Conservation (phyloP, 164 flowering plant species). For the Annona cherimola region DNA sequence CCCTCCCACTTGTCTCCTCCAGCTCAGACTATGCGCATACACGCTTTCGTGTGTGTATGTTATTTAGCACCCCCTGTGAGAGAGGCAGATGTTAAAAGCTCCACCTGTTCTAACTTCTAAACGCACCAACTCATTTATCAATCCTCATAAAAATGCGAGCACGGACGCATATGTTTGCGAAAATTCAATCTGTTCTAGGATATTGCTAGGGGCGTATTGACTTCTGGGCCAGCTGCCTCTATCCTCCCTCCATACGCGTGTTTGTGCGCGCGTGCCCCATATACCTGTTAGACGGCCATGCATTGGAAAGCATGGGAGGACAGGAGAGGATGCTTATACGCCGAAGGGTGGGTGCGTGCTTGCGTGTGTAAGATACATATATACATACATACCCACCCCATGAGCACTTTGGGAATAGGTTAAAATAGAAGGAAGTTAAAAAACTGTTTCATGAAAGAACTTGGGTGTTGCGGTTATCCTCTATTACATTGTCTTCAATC, state of each 20-base stretch:
- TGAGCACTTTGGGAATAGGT: not conserved
- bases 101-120: no score
- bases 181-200: no score
- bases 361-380: not conserved
- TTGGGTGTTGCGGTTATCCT: constrained; percentile 12
- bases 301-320: not conserved
- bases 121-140: no score
- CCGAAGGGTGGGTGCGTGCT: not conserved
- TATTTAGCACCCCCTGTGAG: no score
- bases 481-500: constrained; percentile 7
- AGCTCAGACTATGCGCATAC: not conserved
- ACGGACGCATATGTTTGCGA: no score
- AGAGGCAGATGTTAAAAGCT: no score
- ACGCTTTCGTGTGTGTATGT: not conserved
- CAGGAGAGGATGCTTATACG: not conserved
- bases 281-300: not conserved
- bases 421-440: constrained; percentile 10
- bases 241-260: no score
- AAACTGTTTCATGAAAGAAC: constrained; percentile 8
- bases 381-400: no score
- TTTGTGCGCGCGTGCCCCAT: not conserved
- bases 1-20: not conserved
- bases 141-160: no score
- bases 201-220: no score
- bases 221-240: no score